Evolutionary conservation across 140 eudicot species (phyloP), one percentile per base, ranked within the genome.

Genomic region (Anethum foeniculum): DNA sequence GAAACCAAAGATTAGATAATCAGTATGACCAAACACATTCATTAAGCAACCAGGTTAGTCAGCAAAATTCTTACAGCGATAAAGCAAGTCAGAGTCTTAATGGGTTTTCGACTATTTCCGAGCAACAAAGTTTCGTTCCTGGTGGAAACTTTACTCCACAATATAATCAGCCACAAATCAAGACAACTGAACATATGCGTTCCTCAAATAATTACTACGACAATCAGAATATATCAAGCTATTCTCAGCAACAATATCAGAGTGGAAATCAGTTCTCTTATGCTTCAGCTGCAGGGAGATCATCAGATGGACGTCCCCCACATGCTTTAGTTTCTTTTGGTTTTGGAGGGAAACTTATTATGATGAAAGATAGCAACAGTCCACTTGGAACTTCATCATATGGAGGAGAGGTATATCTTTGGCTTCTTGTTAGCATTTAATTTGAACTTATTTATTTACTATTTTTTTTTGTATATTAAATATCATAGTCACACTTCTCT

Each of bases 241-340:
- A 79, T 60, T 44, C 86, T 10, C 89, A 87, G 88, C 81, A 78
- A 49, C 80, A 78, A 7, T 56, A 76, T 64, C 89, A 86, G 62
- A 79, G 78, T 81, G 88, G 78, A 49, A 88, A 88, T 67, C 90
- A 88, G 58, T 64, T 62, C 79, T 78, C 93, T 56, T 78, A 81
- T 83, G 83, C 84, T 74, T 89, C 95, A 12, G 75, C 77, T 77
- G 80, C 84, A 34, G 96, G 91, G 80, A 90, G 93, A 79, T 90
- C 97, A 75, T 88, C 97, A 77, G 90, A 89, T 39, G 96, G 91
- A 47, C 99, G 95, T 78, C 99, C 99, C 64, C 89, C 97, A 10
- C 97, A 92, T 85, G 95, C 99, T 28, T 85, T 95, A 82, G 97
- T 89, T 72, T 82, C 93, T 76, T 95, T 95, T 82, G 99, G 99